phyloP scores from a whole-genome alignment of 2,329 filamentous ascomycete species.

The Acephala macrosclerotiorum region DNA sequence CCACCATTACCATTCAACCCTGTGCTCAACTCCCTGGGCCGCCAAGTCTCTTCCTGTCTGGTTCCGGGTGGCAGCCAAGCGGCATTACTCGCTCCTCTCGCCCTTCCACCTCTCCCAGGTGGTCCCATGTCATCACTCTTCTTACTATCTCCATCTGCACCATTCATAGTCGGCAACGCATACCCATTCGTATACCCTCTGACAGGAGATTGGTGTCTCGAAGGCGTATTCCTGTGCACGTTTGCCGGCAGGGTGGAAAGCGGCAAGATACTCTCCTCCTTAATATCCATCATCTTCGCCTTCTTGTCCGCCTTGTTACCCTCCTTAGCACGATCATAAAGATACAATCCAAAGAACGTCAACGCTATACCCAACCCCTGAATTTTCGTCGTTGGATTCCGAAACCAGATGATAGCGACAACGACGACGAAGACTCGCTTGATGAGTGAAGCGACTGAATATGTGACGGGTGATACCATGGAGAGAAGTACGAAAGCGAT shows the following conservation, averaged over 20 bases:
- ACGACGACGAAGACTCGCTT: constrained; percentile 98
- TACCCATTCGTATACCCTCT: constrained; percentile 54
- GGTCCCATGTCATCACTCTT: constrained; percentile 54
- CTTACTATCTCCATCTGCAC: constrained; percentile 43
- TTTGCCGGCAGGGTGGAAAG: constrained; percentile 37
- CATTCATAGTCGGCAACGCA: constrained; percentile 41
- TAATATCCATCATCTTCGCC: constrained; percentile 69
- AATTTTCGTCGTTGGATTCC: constrained; percentile 81
- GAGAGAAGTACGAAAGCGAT: constrained; percentile 92
- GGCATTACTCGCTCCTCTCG: constrained; percentile 54
- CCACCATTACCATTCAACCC: background rate
- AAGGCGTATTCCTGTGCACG: constrained; percentile 28
- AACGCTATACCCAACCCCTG: constrained; percentile 87
- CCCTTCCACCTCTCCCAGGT: constrained; percentile 54
- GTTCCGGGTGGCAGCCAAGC: constrained; percentile 82
- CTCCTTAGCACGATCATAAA: constrained; percentile 93
- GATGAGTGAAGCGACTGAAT: constrained; percentile 93
- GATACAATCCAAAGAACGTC: constrained; percentile 90
- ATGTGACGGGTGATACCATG: constrained; percentile 94
- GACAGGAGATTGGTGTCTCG: constrained; percentile 50
- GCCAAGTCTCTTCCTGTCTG: constrained; percentile 87
- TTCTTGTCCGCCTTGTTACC: constrained; percentile 87
- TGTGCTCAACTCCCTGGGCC: constrained; percentile 37
- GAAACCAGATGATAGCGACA: constrained; percentile 95
- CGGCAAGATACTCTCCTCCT: constrained; percentile 43